Conservation (phyloP, 257 asterid genomes). For the Sherardia arvensis region DNA sequence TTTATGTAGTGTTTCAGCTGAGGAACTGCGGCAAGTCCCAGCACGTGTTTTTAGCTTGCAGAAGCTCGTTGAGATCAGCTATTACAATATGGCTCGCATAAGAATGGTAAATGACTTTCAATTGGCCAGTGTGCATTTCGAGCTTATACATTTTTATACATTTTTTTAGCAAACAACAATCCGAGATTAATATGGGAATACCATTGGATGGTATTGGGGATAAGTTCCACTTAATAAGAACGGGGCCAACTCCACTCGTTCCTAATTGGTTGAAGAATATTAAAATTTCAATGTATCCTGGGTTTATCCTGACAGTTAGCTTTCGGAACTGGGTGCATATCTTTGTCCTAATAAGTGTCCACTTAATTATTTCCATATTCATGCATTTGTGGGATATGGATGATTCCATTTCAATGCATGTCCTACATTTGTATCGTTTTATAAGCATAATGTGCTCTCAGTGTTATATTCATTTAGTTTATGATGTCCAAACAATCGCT, state of each 20-base stretch:
- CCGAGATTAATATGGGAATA: background rate
- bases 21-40: constrained; percentile 88
- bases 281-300: too few species aligned
- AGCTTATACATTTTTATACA: background rate
- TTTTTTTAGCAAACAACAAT: background rate
- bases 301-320: background rate
- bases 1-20: constrained; percentile 91
- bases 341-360: background rate
- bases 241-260: too few species aligned
- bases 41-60: constrained; percentile 98
- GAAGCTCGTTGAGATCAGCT: constrained; percentile 97
- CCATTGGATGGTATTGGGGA: too few species aligned
- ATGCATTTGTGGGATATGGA: background rate
- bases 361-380: background rate
- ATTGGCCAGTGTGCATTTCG: too few species aligned
- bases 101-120: constrained; percentile 70
- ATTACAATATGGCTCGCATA: constrained; percentile 97
- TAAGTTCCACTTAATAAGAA: too few species aligned
- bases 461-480: too few species aligned
- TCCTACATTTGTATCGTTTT: too few species aligned
- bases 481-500: too few species aligned
- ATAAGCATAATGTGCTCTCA: too few species aligned
- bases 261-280: too few species aligned
- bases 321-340: background rate
- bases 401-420: background rate